Evolutionary conservation across 805 yeast genomes (phyloP).

Genomic region (Wickerhamiella shivajii): DNA sequence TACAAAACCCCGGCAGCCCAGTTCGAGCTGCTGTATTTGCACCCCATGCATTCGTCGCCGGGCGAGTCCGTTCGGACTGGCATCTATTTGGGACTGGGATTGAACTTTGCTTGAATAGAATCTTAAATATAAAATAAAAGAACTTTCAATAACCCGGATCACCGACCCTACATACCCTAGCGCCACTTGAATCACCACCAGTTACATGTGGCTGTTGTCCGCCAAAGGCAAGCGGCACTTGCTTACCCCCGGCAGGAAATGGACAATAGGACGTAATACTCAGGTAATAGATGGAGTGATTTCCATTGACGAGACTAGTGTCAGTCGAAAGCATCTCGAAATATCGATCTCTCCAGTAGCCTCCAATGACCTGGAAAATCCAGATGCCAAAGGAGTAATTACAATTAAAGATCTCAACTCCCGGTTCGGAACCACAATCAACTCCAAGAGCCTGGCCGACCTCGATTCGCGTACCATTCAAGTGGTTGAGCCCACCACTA

Average conservation of each 20-base stretch:
- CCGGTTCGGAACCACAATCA: constrained; percentile 18
- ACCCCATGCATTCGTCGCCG: constrained; percentile 38
- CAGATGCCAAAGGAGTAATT: constrained; percentile 13
- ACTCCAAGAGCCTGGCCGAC: constrained; percentile 6
- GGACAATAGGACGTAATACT: no score
- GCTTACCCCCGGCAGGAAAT: no score
- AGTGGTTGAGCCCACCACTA: constrained; percentile 2
- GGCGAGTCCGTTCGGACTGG: constrained; percentile 40
- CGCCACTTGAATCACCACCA: no score
- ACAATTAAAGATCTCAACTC: constrained; percentile 17
- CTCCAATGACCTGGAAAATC: no score
- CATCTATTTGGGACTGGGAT: constrained; percentile 44
- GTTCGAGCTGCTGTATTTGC: constrained; percentile 45
- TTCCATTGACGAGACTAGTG: constrained; percentile 15
- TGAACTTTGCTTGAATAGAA: constrained; percentile 24
- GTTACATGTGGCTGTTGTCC: no score
- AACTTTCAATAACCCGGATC: no score
- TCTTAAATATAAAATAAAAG: no score
- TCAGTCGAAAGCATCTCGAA: constrained; percentile 19
- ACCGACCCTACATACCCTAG: no score
- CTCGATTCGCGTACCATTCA: background rate
- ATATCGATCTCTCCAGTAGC: constrained; percentile 11
- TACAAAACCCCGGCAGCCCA: constrained; percentile 46
- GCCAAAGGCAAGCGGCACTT: no score
- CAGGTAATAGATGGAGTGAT: no score